Conservation (phyloP, 1,284 basidiomycete species). For the Cutaneotrichosporon cutaneum region DNA sequence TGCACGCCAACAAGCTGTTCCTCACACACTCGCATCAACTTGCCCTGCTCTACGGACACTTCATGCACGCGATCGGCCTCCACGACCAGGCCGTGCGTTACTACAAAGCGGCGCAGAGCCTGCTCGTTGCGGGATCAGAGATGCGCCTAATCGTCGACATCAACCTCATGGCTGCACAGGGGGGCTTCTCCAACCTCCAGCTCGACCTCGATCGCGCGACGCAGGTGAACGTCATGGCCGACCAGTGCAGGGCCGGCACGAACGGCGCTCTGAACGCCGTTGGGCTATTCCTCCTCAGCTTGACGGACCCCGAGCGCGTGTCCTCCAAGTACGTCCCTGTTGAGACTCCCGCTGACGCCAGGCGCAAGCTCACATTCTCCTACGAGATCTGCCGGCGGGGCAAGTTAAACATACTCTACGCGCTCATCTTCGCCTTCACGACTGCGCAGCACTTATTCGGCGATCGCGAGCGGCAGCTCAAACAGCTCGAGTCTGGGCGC, state of each 20-base stretch:
- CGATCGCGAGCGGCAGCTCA: slow-evolving; percentile 31
- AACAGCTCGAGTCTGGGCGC: slow-evolving; percentile 41
- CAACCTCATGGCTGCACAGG: slow-evolving; percentile 28
- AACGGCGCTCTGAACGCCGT: slow-evolving; percentile 36
- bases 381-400: slow-evolving; percentile 35
- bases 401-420: slow-evolving; percentile 37
- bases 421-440: slow-evolving; percentile 47
- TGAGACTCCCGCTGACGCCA: slow-evolving; percentile 19
- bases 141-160: slow-evolving; percentile 39
- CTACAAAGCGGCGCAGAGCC: slow-evolving; percentile 32
- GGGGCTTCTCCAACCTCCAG: slow-evolving; percentile 20
- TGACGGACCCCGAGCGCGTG: slow-evolving; percentile 37
- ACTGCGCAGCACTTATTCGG: slow-evolving; percentile 41
- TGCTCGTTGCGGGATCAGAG: slow-evolving; percentile 38
- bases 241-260: slow-evolving; percentile 35
- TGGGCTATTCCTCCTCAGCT: slow-evolving; percentile 36
- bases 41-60: slow-evolving; percentile 40
- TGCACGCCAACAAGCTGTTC: slow-evolving; percentile 29
- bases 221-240: slow-evolving; percentile 26
- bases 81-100: slow-evolving; percentile 30
- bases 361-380: slow-evolving; percentile 37
- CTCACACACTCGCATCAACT: slow-evolving; percentile 34
- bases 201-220: slow-evolving; percentile 13
- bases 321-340: slow-evolving; percentile 38
- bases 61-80: slow-evolving; percentile 36